Base-by-base conservation (phyloP, 352 stramenopile species). In the Phytophthora vignae region DNA sequence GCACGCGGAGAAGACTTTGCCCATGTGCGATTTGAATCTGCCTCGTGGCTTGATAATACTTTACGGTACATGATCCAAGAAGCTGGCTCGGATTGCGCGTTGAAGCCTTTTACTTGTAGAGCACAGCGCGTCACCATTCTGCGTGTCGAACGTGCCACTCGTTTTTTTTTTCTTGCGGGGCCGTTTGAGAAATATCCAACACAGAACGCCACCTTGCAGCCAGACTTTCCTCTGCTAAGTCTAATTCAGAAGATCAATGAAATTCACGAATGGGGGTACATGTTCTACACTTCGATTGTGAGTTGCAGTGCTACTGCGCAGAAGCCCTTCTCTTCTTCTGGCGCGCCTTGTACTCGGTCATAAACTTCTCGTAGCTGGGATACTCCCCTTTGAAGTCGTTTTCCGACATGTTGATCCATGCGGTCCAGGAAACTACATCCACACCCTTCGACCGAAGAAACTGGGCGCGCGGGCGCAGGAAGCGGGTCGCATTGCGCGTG, bases 401-500 rank as follows among this genome's bases (percentile, higher is more conserved):
- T 4, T 87, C 72, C 1, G 81, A 12, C 27, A 74, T 71, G 9
- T 67, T 10, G 27, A 91, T 83, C 83, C 83, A 91, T 12, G 50
- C 40, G 17, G 67, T 29, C 48, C 69, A 65, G 8, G 70, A 52
- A n/a, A 59, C 14, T 17, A 81, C 66, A 60, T 70, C 40, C 19
- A 63, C 25, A 54, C 42, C 46, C 27, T 67, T 50, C 22, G 52
- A 10, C n/a, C 46, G 49, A 6, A 91, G 55, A 14, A 81, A 91
- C 60, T 88, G 52, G 31, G 71, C 82, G n/a, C 84, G 82, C 6
- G 84, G 83, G 2, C 71, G 74, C 7, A 86, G 55, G 48, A 90
- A 63, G 58, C 74, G 63, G 53, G 75, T 76, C 10, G 78, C 58
- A 49, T 40, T 87, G 42, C 84, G 83, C 70, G 78, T 89, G 29